Evolutionary conservation across 345 rosid species (phyloP), one percentile per base, ranked within the genome.

Genomic region (Arabis alpina): DNA sequence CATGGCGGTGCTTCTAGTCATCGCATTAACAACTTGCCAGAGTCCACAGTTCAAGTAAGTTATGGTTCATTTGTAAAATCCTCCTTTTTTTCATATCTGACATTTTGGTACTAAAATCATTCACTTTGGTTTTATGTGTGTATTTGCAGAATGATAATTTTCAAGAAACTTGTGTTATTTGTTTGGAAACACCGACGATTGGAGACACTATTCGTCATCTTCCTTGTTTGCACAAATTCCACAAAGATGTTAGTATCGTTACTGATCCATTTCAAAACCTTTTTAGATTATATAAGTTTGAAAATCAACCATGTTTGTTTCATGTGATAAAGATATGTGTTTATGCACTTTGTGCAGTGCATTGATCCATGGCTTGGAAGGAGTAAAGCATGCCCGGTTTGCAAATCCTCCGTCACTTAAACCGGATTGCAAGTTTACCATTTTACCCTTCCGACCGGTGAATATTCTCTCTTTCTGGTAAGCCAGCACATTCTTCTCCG

Each of bases 151-250:
- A 75, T 12, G 84, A 85, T 6, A 83, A 84, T 44, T 81, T 72
- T 50, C 88, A 83, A 63, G 97, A 91, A 76, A 80, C 81, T 12
- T 94, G 98, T 65, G 95, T 87, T 13, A 77, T 94, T 49, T 94
- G 96, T 80, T 89, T 94, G 50, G 99, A 94, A 43, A 76, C 82
- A 30, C 99, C 98, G 1, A 62, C 79, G 27, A 48, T 73, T 55
- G 98, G 99, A 77, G 98, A 91, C 54, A 82, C 85, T 10, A 84
- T 91, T 53, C 95, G 95, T 13, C 98, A 91, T 74, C 98, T 94
- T 32, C 99, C 98, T 65, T 94, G 99, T 85, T 77, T 94, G 39
- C 99, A 94, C 82, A 94, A 94, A 76, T 94, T 94, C 80, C 99
- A 94, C 76, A 94, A 94, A 80, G 89, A 81, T 68, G 99, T 94